Conservation (phyloP, 2,329 filamentous ascomycete genomes). For the Penicillium corylophilum region DNA sequence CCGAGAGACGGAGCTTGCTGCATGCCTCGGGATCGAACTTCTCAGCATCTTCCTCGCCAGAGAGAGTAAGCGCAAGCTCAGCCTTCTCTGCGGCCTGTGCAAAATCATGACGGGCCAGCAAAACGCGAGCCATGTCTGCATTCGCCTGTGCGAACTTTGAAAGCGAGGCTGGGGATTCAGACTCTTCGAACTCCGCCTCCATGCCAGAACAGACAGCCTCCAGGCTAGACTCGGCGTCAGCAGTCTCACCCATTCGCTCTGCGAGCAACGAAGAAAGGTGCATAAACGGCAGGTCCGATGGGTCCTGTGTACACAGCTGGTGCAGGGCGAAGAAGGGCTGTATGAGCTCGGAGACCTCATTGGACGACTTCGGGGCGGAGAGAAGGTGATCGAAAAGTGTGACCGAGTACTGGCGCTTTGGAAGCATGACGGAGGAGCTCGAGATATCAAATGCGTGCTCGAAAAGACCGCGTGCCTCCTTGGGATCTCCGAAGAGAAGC, state of each 20-base stretch:
- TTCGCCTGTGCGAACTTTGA: slow-evolving; percentile 78
- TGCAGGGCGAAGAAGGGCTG: slow-evolving; percentile 86
- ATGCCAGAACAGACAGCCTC: slow-evolving; percentile 66
- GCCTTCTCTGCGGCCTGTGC: slow-evolving; percentile 73
- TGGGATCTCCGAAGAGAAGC: slow-evolving; percentile 68
- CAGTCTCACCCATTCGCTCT: slow-evolving; percentile 72
- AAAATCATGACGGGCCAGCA: slow-evolving; percentile 68
- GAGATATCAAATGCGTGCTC: slow-evolving; percentile 93
- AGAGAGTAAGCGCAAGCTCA: slow-evolving; percentile 75
- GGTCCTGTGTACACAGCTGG: slow-evolving; percentile 71
- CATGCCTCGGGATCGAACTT: slow-evolving; percentile 63
- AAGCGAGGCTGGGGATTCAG: slow-evolving; percentile 72
- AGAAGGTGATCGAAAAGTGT: slow-evolving; percentile 81
- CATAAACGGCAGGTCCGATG: slow-evolving; percentile 67
- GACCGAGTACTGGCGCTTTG: slow-evolving; percentile 74
- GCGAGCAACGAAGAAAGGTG: slow-evolving; percentile 79
- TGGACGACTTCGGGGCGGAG: slow-evolving; percentile 52
- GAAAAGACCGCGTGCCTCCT: slow-evolving; percentile 80
- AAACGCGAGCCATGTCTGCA: slow-evolving; percentile 80
- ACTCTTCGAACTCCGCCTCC: slow-evolving; percentile 80
- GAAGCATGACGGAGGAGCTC: slow-evolving; percentile 69
- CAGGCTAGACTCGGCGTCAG: slow-evolving; percentile 63
- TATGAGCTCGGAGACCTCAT: slow-evolving; percentile 64
- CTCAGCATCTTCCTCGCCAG: slow-evolving; percentile 67
- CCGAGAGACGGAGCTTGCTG: slow-evolving; percentile 72